phyloP scores from a whole-genome alignment of 2,329 filamentous ascomycete species.

The Tolypocladium inflatum region DNA sequence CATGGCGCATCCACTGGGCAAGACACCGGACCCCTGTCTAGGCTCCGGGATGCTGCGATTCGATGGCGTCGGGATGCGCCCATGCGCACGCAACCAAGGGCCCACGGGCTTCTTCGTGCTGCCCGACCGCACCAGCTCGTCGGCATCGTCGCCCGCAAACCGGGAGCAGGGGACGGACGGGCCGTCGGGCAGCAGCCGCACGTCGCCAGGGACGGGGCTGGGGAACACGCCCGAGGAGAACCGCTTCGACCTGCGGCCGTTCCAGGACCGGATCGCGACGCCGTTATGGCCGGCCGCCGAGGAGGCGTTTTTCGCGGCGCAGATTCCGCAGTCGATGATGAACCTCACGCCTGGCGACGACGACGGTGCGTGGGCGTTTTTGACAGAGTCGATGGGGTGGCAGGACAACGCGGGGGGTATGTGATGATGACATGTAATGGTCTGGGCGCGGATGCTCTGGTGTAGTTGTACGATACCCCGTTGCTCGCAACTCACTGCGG shows the following conservation, averaged over 20 bases:
- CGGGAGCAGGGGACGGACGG: slow-evolving; percentile 11
- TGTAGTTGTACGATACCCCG: neutral
- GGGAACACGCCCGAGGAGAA: slow-evolving; percentile 27
- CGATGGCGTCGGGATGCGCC: neutral
- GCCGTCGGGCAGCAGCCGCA: slow-evolving; percentile 17
- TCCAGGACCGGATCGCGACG: slow-evolving; percentile 20
- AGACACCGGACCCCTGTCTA: neutral
- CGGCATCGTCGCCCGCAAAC: slow-evolving; percentile 19
- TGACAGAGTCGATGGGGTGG: slow-evolving; percentile 17
- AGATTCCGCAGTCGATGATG: slow-evolving; percentile 14
- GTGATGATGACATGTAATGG: neutral
- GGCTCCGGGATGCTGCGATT: neutral
- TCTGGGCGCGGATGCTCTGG: neutral
- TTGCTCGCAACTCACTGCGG: neutral
- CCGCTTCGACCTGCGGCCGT: slow-evolving; percentile 20
- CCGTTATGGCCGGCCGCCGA: slow-evolving; percentile 22
- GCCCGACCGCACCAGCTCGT: slow-evolving; percentile 23
- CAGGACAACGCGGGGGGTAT: slow-evolving; percentile 4
- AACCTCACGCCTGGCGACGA: slow-evolving; percentile 11
- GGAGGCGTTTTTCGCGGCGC: slow-evolving; percentile 16
- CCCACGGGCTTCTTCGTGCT: slow-evolving; percentile 8
- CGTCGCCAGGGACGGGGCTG: slow-evolving; percentile 19
- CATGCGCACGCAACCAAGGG: neutral
- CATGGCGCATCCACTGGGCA: neutral
- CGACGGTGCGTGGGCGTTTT: slow-evolving; percentile 18